Evolutionary conservation across 1,139 yeast genomes (phyloP).

Genomic region (Candida neerlandica): DNA sequence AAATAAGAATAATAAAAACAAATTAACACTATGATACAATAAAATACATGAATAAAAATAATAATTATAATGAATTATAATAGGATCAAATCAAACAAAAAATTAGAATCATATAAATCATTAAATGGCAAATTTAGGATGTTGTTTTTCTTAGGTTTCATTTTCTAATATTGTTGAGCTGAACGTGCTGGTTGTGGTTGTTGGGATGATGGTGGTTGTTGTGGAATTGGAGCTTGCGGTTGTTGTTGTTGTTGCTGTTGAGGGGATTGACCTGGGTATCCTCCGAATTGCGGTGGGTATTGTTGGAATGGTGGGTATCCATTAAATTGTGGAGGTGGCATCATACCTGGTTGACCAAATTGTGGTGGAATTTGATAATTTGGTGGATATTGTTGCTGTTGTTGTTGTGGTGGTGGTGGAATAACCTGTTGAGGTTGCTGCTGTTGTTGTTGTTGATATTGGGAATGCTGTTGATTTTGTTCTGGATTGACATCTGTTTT

Average conservation of each 20-base stretch:
- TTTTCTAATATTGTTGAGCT: constrained; percentile 10
- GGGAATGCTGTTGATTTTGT: constrained; percentile 18
- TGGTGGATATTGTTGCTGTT: constrained; percentile 19
- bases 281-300: constrained; percentile 26
- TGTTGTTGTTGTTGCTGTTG: constrained; percentile 16
- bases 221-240: constrained; percentile 17
- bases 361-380: constrained; percentile 18
- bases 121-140: background rate
- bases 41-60: constrained; percentile 7
- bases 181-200: constrained; percentile 1
- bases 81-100: constrained; percentile 2
- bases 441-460: constrained; percentile 20
- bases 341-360: constrained; percentile 15
- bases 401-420: constrained; percentile 15
- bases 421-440: constrained; percentile 16
- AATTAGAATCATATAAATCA: constrained; percentile 4
- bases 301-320: constrained; percentile 26
- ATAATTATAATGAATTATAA: background rate
- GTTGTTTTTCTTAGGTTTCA: background rate
- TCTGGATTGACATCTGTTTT: constrained; percentile 18
- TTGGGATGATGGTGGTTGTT: constrained; percentile 11
- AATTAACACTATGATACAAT: constrained; percentile 5
- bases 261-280: constrained; percentile 20
- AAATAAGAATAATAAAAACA: background rate
- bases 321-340: constrained; percentile 23